phyloP scores from a whole-genome alignment of 352 stramenopile genomes.

The Phytophthora rubi region DNA sequence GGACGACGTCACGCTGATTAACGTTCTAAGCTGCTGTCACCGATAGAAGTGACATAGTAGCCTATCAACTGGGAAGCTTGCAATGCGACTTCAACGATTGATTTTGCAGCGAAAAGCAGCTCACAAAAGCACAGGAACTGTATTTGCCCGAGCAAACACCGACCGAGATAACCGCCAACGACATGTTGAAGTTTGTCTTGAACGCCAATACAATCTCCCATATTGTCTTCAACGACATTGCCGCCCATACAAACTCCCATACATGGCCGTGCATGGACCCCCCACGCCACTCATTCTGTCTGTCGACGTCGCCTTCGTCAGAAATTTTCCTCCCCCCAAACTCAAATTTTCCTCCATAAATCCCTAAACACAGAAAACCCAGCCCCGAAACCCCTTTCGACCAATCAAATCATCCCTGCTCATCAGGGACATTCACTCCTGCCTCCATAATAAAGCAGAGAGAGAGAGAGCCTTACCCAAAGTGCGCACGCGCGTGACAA shows the following conservation, averaged over 20 bases:
- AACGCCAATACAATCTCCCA: conserved; percentile 31
- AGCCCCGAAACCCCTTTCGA: conserved; percentile 12
- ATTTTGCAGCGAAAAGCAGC: not conserved
- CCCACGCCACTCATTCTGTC: conserved; percentile 30
- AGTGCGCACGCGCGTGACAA: conserved; percentile 4
- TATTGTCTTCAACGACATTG: conserved; percentile 8
- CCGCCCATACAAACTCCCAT: conserved; percentile 34
- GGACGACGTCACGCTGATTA: not conserved
- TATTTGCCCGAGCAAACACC: not conserved
- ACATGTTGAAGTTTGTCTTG: conserved; percentile 34
- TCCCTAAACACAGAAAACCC: conserved; percentile 8
- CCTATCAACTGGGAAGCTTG: not conserved
- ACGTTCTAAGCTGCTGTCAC: not conserved
- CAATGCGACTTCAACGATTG: not conserved
- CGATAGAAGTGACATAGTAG: not conserved
- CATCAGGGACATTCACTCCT: conserved; percentile 19
- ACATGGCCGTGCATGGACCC: conserved; percentile 22
- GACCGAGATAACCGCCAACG: conserved; percentile 2
- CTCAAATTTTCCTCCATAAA: conserved; percentile 10
- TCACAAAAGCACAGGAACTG: not conserved
- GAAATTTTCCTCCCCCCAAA: conserved; percentile 10
- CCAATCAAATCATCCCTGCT: conserved; percentile 16
- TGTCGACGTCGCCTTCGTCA: conserved; percentile 37
- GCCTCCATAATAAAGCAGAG: conserved; percentile 3
- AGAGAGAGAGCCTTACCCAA: not conserved